Percentiles rank a stretch among this genome's conserved stretches.
phyloP scores from a whole-genome alignment of 2,329 filamentous ascomycete species.

The Cytospora piceae region DNA sequence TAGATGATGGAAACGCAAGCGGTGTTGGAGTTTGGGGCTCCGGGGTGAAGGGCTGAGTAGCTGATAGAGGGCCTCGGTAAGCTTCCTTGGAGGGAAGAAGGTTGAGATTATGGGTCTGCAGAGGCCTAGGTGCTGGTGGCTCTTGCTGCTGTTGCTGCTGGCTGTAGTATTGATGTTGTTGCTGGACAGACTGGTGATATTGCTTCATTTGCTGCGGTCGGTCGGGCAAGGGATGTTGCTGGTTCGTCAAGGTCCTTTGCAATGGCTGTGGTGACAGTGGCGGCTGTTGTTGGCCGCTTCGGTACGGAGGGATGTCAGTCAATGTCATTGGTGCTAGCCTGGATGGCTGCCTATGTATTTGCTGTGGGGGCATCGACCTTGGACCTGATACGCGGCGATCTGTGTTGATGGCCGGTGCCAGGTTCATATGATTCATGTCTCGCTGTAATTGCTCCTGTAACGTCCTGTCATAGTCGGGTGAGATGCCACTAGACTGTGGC shows the following conservation, averaged over 20 bases:
- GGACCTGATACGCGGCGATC: slow-evolving; percentile 25
- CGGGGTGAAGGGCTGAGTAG: slow-evolving; percentile 26
- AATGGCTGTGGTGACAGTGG: slow-evolving; percentile 32
- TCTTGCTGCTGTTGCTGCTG: slow-evolving; percentile 35
- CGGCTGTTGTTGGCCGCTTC: slow-evolving; percentile 42
- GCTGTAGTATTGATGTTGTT: slow-evolving; percentile 35
- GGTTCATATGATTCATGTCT: slow-evolving; percentile 62
- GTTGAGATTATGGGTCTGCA: slow-evolving; percentile 28
- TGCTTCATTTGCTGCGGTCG: slow-evolving; percentile 35
- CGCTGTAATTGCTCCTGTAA: slow-evolving; percentile 66
- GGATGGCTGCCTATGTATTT: slow-evolving; percentile 41
- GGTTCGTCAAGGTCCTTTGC: slow-evolving; percentile 26
- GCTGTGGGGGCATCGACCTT: slow-evolving; percentile 26
- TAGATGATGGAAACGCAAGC: slow-evolving; percentile 59
- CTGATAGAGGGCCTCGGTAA: slow-evolving; percentile 16
- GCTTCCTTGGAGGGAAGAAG: slow-evolving; percentile 29
- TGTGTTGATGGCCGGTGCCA: slow-evolving; percentile 44
- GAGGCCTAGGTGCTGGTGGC: slow-evolving; percentile 29
- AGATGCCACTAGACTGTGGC: slow-evolving; percentile 53
- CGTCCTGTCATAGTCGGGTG: slow-evolving; percentile 63
- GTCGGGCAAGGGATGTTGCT: slow-evolving; percentile 32
- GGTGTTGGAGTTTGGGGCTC: slow-evolving; percentile 31
- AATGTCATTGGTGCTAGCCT: slow-evolving; percentile 49
- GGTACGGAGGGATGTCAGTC: slow-evolving; percentile 60
- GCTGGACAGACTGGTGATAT: slow-evolving; percentile 32